phyloP scores from a whole-genome alignment of 2,329 filamentous ascomycete species.

The Chaetomiaceae sp. region DNA sequence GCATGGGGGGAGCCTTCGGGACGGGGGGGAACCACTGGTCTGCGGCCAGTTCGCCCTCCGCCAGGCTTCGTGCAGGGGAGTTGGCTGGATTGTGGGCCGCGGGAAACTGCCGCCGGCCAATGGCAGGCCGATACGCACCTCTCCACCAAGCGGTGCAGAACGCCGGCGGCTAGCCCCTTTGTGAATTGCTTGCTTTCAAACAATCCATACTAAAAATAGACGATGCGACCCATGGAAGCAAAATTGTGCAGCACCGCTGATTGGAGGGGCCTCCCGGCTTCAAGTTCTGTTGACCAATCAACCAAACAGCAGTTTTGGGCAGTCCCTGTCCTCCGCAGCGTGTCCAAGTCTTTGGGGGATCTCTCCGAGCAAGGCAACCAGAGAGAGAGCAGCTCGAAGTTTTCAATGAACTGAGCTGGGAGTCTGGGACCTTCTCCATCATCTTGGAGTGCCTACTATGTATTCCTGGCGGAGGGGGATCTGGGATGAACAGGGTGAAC shows the following conservation, averaged over 20 bases:
- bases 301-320: too few relatives aligned
- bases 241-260: conserved; percentile 13
- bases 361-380: not conserved
- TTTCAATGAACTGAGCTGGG: too few relatives aligned
- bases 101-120: conserved; percentile 18
- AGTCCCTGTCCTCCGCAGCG: conserved; percentile 1
- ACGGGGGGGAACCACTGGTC: conserved; percentile 14
- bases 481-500: too few relatives aligned
- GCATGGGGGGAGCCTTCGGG: conserved; percentile 9
- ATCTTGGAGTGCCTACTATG: too few relatives aligned
- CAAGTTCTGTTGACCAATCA: conserved; percentile 11
- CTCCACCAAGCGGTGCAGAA: conserved; percentile 15
- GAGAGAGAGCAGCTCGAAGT: not conserved
- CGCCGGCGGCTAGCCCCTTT: conserved; percentile 26
- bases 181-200: conserved; percentile 27
- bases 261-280: conserved; percentile 7
- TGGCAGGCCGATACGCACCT: not conserved
- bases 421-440: too few relatives aligned
- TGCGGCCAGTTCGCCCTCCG: conserved; percentile 17
- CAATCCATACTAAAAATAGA: conserved; percentile 27
- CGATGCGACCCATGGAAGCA: conserved; percentile 17
- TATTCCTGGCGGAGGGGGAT: too few relatives aligned
- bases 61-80: conserved; percentile 24
- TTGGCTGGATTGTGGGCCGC: too few relatives aligned
- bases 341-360: not conserved